Evolutionary conservation across 2,329 filamentous ascomycete genomes (phyloP).

Genomic region (Colletotrichum nymphaeae): DNA sequence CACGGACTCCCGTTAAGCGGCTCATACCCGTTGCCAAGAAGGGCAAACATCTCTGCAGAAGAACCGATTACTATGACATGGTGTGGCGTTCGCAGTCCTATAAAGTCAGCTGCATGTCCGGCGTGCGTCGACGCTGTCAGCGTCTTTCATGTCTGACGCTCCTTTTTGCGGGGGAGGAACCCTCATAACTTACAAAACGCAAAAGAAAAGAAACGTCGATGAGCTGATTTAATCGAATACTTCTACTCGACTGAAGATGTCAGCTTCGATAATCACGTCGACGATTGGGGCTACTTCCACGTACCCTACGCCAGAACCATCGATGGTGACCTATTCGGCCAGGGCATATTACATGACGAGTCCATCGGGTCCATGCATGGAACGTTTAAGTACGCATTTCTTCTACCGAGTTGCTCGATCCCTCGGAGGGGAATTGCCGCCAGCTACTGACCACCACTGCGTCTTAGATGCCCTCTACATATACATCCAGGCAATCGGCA

Average conservation of each 20-base stretch:
- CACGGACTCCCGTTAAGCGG: not conserved
- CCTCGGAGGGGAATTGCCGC: not conserved
- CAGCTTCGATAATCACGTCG: not conserved
- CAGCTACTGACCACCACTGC: not conserved
- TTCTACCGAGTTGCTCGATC: not conserved
- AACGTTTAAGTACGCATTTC: not conserved
- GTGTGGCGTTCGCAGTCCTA: not conserved
- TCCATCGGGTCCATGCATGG: not conserved
- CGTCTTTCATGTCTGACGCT: not conserved
- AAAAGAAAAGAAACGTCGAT: not conserved
- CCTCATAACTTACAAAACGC: not conserved
- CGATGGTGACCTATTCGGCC: not conserved
- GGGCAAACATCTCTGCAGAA: not conserved
- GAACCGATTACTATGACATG: not conserved
- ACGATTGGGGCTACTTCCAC: not conserved
- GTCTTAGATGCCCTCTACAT: not conserved
- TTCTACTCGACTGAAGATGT: not conserved
- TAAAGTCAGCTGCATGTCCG: not conserved
- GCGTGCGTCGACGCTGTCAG: not conserved
- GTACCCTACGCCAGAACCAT: not conserved
- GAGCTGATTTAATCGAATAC: not conserved
- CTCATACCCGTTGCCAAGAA: not conserved
- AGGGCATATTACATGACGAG: not conserved
- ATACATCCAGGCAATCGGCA: not conserved
- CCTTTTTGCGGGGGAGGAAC: not conserved